Percentiles rank a stretch among this genome's conserved stretches.
Evolutionary conservation across 2,329 filamentous ascomycete species (phyloP).

Genomic region (Aspergillus sp.): DNA sequence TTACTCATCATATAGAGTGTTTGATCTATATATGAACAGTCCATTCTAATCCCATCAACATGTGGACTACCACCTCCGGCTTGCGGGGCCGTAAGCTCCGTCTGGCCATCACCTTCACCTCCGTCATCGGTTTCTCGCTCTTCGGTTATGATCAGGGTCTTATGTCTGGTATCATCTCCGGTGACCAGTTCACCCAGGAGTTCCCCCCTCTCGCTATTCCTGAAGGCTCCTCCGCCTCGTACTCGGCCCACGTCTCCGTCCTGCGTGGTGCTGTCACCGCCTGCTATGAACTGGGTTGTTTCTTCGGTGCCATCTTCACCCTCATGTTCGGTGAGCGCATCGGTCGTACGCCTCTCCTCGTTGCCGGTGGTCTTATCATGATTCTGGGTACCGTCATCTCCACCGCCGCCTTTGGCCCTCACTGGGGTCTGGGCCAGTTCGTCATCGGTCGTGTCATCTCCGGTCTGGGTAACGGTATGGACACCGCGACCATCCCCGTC

Average conservation of each 20-base stretch:
- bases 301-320: conserved; percentile 32
- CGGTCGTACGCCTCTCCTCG: conserved; percentile 43
- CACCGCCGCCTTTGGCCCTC: conserved; percentile 16
- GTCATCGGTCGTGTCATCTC: conserved; percentile 37
- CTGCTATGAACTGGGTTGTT: conserved; percentile 51
- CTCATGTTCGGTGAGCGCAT: conserved; percentile 27
- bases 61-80: conserved; percentile 31
- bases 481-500: conserved; percentile 39
- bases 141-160: conserved; percentile 38
- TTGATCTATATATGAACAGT: not conserved
- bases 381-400: conserved; percentile 31
- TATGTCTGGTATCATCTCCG: conserved; percentile 30
- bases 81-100: conserved; percentile 23
- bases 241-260: conserved; percentile 31
- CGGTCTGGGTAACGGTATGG: conserved; percentile 37
- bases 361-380: conserved; percentile 53
- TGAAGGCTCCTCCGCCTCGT: conserved; percentile 28
- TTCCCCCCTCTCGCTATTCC: conserved; percentile 20
- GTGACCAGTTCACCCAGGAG: conserved; percentile 22
- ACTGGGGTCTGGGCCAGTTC: conserved; percentile 39
- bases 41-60: conserved; percentile 15
- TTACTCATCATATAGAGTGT: not conserved
- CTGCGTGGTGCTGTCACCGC: conserved; percentile 51
- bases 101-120: conserved; percentile 26
- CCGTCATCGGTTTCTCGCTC: conserved; percentile 53